Evolutionary conservation across 2,329 filamentous ascomycete genomes (phyloP).

Genomic region (Colletotrichum cereale): DNA sequence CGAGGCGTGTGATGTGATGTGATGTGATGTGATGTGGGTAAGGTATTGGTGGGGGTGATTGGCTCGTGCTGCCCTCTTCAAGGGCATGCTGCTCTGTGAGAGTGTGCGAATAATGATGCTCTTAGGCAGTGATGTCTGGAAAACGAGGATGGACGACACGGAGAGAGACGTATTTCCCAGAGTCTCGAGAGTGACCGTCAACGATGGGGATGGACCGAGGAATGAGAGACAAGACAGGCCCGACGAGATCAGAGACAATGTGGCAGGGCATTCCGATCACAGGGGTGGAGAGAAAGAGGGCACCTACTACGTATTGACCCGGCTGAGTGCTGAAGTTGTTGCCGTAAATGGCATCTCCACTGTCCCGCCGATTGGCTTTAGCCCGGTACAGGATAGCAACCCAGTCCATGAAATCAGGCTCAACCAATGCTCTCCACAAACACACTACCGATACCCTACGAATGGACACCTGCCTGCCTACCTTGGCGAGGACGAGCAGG

Average conservation of each 20-base stretch:
- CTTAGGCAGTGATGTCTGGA: background rate
- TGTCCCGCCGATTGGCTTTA: background rate
- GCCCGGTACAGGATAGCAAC: background rate
- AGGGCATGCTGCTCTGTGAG: slow-evolving; percentile 25
- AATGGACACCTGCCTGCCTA: background rate
- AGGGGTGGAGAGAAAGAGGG: slow-evolving; percentile 1
- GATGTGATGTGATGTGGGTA: slow-evolving; percentile 29
- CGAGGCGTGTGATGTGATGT: slow-evolving; percentile 9
- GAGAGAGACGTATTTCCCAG: slow-evolving; percentile 6
- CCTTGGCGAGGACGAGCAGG: background rate
- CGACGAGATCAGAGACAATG: slow-evolving; percentile 27
- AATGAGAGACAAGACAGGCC: slow-evolving; percentile 29
- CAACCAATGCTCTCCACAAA: background rate
- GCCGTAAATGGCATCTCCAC: background rate
- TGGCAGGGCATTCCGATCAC: slow-evolving; percentile 37
- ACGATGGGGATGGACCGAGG: slow-evolving; percentile 11
- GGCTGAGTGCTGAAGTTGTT: background rate
- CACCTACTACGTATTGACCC: background rate
- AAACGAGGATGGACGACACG: background rate
- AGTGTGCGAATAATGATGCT: slow-evolving; percentile 30
- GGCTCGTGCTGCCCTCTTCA: slow-evolving; percentile 19
- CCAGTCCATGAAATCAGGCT: background rate
- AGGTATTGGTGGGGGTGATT: slow-evolving; percentile 35
- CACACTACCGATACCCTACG: background rate
- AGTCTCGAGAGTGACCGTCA: background rate